A percentile compares a stretch with the other conserved stretches of the same genome.
phyloP scores from a whole-genome alignment of 1,139 yeast species.

The Protomyces macrosporus region DNA sequence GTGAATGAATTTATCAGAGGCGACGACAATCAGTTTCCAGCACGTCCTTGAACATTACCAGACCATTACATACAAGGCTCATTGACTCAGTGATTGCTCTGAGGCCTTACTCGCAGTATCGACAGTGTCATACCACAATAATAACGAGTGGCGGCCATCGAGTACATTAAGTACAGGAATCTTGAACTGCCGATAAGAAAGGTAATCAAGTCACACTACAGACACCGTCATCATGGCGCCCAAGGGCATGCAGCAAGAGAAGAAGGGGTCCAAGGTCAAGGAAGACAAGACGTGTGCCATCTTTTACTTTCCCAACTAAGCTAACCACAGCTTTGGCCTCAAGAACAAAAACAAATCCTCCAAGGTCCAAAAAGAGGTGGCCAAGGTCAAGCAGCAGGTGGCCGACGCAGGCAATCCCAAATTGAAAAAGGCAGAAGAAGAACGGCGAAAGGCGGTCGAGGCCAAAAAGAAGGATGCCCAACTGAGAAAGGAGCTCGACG shows the following conservation, averaged over 20 bases:
- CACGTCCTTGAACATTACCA: too few species aligned
- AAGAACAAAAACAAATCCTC: constrained; percentile 71
- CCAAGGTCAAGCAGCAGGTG: constrained; percentile 67
- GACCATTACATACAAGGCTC: too few species aligned
- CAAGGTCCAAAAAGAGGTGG: constrained; percentile 80
- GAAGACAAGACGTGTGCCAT: constrained; percentile 26
- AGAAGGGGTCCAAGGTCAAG: constrained; percentile 31
- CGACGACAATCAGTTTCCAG: too few species aligned
- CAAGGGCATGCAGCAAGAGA: constrained; percentile 22
- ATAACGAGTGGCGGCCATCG: too few species aligned
- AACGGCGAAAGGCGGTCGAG: constrained; percentile 63
- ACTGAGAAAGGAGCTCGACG: constrained; percentile 80
- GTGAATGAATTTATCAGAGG: too few species aligned
- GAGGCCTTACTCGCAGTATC: too few species aligned
- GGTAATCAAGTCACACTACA: too few species aligned
- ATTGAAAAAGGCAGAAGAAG: constrained; percentile 57
- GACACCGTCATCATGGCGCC: constrained; percentile 9
- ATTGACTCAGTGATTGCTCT: too few species aligned
- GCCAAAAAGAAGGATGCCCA: constrained; percentile 92
- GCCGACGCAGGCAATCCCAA: constrained; percentile 43
- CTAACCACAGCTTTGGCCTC: constrained; percentile 16
- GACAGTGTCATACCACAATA: too few species aligned
- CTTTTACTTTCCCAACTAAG: not conserved
- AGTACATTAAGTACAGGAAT: too few species aligned
- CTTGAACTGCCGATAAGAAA: too few species aligned